Evolutionary conservation across 345 rosid genomes (phyloP), one percentile per base, ranked within the genome.

Genomic region (Lepidium aucheri): DNA sequence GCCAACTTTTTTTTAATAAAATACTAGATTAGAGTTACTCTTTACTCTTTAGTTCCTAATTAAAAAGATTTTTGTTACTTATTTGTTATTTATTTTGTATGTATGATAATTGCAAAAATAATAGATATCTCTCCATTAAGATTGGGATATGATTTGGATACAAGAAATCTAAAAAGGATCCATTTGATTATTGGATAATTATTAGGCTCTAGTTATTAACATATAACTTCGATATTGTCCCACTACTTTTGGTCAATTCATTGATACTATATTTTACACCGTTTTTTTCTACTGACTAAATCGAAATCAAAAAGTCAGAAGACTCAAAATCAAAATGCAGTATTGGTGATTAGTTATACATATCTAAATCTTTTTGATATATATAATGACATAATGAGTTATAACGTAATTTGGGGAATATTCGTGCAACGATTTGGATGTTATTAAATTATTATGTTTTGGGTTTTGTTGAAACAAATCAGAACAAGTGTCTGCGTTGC

Each of bases 401-500:
- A 60, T 53, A 38, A 53, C 77, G 63, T 53, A 28, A 32, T 46
- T 28, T 53, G 12, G 52, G 53, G 68, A 67, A 60, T 60, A 60
- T 61, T 60, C 52, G 55, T 35, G 15, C 47, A 72, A 42, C 35
- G 63, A 60, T 66, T 65, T 66, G 67, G 44, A 38, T 15, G n/a
- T 60, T 18, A 42, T 26, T 59, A 72, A 63, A 56, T 39, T 35
- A 34, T 39, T 43, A 34, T 32, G 32, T 43, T 51, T 66, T 18
- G 1, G 3, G 16, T 4, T 18, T 51, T 52, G 54, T 53, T 60
- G 41, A 44, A 43, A 14, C 63, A 60, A 45, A 60, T 46, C 52
- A 60, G 45, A 60, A 60, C 26, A 17, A 65, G 51, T 66, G 62
- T 67, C 68, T 74, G 77, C 73, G 60, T 74, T 38, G 73, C 77